Conservation (phyloP, 2,329 filamentous ascomycete genomes). For the Cercospora brassicicola region DNA sequence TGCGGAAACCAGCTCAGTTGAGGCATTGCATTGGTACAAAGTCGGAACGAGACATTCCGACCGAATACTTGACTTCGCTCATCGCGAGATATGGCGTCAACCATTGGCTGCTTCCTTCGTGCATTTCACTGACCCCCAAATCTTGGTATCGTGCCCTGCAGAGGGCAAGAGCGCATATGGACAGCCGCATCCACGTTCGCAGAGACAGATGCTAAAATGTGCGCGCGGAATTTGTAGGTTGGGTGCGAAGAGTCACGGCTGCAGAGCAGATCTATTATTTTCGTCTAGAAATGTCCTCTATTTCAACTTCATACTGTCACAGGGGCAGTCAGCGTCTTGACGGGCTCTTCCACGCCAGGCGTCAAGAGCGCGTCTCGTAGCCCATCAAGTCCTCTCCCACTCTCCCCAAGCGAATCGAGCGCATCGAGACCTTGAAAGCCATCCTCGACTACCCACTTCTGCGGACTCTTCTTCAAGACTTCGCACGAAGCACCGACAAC, state of each 20-base stretch:
- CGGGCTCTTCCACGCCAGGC: conserved; percentile 24
- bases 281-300: not conserved
- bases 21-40: not conserved
- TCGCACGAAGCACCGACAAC: conserved; percentile 84
- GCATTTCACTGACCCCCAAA: not conserved
- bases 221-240: not conserved
- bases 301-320: conserved; percentile 1
- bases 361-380: conserved; percentile 34
- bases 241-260: not conserved
- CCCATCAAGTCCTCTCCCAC: conserved; percentile 33
- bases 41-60: not conserved
- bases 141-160: not conserved
- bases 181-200: not conserved
- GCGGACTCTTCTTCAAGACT: conserved; percentile 64
- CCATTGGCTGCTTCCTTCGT: not conserved
- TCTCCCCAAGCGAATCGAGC: conserved; percentile 40
- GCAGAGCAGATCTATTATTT: not conserved
- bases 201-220: not conserved
- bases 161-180: not conserved
- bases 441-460: conserved; percentile 82
- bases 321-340: conserved; percentile 1
- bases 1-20: not conserved
- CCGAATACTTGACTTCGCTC: not conserved
- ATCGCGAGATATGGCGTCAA: not conserved
- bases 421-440: conserved; percentile 74